Percentiles rank a stretch among this genome's conserved stretches.
Evolutionary conservation across 1,139 yeast genomes (phyloP).

Genomic region (Hansenula sp.): DNA sequence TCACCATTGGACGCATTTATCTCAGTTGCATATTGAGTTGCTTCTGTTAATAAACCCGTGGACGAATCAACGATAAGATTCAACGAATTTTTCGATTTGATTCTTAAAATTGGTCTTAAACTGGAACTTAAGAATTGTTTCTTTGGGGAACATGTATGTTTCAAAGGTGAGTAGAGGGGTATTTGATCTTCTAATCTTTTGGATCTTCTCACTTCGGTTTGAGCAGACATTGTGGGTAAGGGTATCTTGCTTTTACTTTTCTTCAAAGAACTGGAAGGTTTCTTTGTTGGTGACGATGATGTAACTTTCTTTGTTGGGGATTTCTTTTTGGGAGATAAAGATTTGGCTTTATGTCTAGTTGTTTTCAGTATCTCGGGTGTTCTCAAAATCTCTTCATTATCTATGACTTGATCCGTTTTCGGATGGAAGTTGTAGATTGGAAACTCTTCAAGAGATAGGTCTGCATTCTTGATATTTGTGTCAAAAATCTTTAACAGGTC

Average conservation of each 20-base stretch:
- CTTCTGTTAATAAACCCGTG: constrained; percentile 63
- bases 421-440: neutral
- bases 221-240: constrained; percentile 7
- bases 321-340: neutral
- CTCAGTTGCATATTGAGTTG: constrained; percentile 75
- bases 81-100: constrained; percentile 18
- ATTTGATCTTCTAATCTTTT: constrained; percentile 12
- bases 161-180: neutral
- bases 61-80: constrained; percentile 65
- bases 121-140: constrained; percentile 3
- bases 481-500: neutral
- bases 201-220: constrained; percentile 14
- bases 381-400: neutral
- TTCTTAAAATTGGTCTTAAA: constrained; percentile 10
- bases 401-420: neutral
- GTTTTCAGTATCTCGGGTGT: neutral
- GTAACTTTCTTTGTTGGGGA: neutral
- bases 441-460: neutral
- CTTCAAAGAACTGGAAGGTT: constrained; percentile 1
- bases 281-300: neutral
- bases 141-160: constrained; percentile 15
- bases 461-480: neutral
- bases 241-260: constrained; percentile 18
- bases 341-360: neutral
- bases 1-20: constrained; percentile 60